Conservation (phyloP, 257 asterid genomes). For the Capsicum baccatum region DNA sequence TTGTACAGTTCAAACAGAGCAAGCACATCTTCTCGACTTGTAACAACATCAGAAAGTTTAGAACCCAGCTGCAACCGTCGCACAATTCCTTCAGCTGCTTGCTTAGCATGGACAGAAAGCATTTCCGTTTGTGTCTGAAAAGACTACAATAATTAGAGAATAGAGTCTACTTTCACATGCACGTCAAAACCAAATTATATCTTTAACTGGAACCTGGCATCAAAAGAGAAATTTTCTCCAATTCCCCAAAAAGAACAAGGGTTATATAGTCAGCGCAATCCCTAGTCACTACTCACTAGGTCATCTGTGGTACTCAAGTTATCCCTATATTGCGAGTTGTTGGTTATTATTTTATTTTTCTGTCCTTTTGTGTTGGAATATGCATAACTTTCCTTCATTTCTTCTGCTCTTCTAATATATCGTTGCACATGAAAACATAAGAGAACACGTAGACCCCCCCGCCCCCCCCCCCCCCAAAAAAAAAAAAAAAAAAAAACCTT, state of each 20-base stretch:
- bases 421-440: not conserved
- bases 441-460: not conserved
- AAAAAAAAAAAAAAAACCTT: no score
- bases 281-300: not conserved
- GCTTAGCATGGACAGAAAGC: conserved; percentile 78
- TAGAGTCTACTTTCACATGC: not conserved
- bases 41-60: conserved; percentile 74
- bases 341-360: not conserved
- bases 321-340: not conserved
- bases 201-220: not conserved
- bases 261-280: not conserved
- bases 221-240: not conserved
- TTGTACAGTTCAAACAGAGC: conserved; percentile 72
- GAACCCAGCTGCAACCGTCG: conserved; percentile 72
- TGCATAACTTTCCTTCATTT: not conserved
- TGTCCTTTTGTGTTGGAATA: not conserved
- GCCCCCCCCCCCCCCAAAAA: not conserved
- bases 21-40: conserved; percentile 68
- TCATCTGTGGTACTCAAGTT: conserved; percentile 4
- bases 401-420: not conserved
- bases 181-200: not conserved
- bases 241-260: not conserved
- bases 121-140: conserved; percentile 61
- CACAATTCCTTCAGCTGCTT: conserved; percentile 79
- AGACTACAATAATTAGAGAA: conserved; percentile 25